Percentiles rank a stretch among this genome's conserved stretches.
phyloP scores from a whole-genome alignment of 306 rosid genomes.

The Lagenaria siceraria region DNA sequence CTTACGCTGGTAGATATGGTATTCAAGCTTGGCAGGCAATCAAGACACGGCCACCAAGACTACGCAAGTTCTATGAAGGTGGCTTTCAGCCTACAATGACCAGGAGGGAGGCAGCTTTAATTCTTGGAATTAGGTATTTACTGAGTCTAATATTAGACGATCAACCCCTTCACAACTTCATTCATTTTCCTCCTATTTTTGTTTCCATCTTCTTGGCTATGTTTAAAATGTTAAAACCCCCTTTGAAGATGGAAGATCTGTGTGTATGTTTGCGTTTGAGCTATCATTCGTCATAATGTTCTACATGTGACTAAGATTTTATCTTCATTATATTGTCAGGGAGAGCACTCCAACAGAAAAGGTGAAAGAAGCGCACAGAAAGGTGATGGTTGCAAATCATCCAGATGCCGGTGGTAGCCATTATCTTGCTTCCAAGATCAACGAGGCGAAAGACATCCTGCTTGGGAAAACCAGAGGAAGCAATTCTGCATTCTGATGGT shows the following conservation, averaged over 20 bases:
- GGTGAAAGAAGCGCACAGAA: conserved; percentile 80
- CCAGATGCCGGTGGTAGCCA: conserved; percentile 98
- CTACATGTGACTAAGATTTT: neutral
- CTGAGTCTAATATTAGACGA: neutral
- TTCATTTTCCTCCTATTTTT: neutral
- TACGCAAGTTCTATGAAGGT: conserved; percentile 70
- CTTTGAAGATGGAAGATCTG: neutral
- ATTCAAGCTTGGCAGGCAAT: conserved; percentile 75
- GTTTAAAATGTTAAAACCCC: neutral
- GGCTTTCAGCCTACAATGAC: conserved; percentile 72
- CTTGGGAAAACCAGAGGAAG: conserved; percentile 51
- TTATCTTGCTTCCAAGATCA: conserved; percentile 83
- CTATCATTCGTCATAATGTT: neutral
- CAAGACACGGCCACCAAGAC: conserved; percentile 42
- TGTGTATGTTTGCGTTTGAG: neutral
- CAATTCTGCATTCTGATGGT: conserved; percentile 60
- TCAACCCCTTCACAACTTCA: neutral
- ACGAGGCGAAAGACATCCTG: conserved; percentile 75
- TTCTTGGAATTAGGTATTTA: conserved; percentile 63
- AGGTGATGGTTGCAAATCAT: conserved; percentile 94
- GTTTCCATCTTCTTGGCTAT: neutral
- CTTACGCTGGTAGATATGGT: conserved; percentile 63
- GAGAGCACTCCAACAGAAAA: conserved; percentile 48
- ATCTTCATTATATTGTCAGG: conserved; percentile 18
- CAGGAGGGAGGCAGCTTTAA: conserved; percentile 66